These are phyloP conservation scores for Cornus kousa DNA, from an alignment of 148 eudicot genomes.

Conservation along the genomic window DNA sequence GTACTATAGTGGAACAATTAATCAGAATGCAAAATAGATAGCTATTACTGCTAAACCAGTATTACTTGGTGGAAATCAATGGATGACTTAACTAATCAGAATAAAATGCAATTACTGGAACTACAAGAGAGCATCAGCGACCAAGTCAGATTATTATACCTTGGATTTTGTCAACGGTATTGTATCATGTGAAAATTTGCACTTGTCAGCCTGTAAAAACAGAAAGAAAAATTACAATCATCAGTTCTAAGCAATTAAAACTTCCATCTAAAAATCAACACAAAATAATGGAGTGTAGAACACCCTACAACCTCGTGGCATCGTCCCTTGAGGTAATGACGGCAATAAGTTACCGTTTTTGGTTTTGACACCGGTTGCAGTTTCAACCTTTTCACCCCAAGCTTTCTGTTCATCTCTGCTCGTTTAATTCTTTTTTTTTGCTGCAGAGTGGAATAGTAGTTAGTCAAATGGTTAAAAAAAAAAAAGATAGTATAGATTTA, in stretches of 20 bases:
- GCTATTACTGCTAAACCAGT: background rate
- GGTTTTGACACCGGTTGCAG: slow-evolving; percentile 62
- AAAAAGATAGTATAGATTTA: background rate
- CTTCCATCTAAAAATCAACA: slow-evolving; percentile 1
- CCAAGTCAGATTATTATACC: slow-evolving; percentile 31
- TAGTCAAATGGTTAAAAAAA: background rate
- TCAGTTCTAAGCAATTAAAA: slow-evolving; percentile 10
- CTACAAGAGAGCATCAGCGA: background rate
- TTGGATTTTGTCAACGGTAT: slow-evolving; percentile 84
- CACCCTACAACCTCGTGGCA: slow-evolving; percentile 71
- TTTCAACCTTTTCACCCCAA: slow-evolving; percentile 74
- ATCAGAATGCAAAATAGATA: background rate
- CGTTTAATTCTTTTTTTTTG: slow-evolving; percentile 61
- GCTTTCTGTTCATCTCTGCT: slow-evolving; percentile 75
- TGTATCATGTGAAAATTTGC: slow-evolving; percentile 93
- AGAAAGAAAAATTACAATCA: slow-evolving; percentile 10
- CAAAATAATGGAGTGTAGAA: background rate
- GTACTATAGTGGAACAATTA: background rate
- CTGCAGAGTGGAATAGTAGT: slow-evolving; percentile 38
- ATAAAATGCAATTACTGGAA: background rate
- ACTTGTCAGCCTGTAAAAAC: slow-evolving; percentile 71
- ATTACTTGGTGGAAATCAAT: background rate
- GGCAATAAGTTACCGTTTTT: slow-evolving; percentile 61
- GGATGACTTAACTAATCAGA: background rate
- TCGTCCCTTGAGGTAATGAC: slow-evolving; percentile 86